These are phyloP conservation scores for Puccinia horiana DNA, from an alignment of 1,284 basidiomycete species.

Conservation along the genomic window DNA sequence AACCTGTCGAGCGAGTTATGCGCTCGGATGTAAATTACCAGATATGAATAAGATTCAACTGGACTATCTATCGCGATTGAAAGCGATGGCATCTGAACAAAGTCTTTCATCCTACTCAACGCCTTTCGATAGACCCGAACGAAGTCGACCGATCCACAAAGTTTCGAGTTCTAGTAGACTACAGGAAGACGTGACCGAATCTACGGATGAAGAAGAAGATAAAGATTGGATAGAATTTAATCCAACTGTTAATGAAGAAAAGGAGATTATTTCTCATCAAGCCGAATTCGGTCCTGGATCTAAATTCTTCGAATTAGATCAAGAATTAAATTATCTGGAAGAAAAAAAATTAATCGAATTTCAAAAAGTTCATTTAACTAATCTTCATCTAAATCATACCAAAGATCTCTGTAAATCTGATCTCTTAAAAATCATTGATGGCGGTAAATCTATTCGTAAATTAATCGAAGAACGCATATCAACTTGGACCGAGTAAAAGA, in stretches of 20 bases:
- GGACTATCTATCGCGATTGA: conserved; percentile 29
- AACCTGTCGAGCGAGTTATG: conserved; percentile 30
- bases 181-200: neutral
- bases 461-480: conserved; percentile 36
- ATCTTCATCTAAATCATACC: neutral
- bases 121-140: conserved; percentile 22
- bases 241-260: conserved; percentile 40
- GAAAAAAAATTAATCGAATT: conserved; percentile 26
- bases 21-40: conserved; percentile 39
- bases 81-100: conserved; percentile 19
- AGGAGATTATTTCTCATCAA: conserved; percentile 19
- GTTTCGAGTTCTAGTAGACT: neutral
- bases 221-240: conserved; percentile 49
- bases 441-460: conserved; percentile 38
- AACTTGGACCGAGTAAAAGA: conserved; percentile 17
- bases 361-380: conserved; percentile 10
- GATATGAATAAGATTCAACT: conserved; percentile 39
- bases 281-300: conserved; percentile 14
- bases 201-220: neutral
- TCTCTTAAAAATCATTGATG: neutral
- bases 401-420: neutral
- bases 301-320: conserved; percentile 32
- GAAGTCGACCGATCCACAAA: neutral
- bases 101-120: neutral
- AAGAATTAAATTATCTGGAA: conserved; percentile 43